A percentile compares a stretch with the other conserved stretches of the same genome.
These are phyloP conservation scores for Phialophora verrucosa DNA, from an alignment of 2,329 filamentous ascomycete species.

Conservation along the genomic window DNA sequence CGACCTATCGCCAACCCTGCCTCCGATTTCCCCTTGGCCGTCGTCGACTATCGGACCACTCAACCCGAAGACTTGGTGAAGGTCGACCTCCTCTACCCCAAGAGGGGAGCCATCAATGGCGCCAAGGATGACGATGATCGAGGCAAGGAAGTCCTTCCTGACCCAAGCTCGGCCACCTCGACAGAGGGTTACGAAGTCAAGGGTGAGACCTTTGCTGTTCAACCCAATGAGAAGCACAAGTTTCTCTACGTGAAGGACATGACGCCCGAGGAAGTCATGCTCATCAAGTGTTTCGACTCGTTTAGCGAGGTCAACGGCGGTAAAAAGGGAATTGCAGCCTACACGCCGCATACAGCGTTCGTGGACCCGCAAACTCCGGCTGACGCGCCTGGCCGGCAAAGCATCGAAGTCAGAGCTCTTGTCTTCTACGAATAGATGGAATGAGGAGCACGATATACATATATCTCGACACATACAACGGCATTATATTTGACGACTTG, in stretches of 20 bases:
- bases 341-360: slow-evolving; percentile 63
- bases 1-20: slow-evolving; percentile 68
- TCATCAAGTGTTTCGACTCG: slow-evolving; percentile 64
- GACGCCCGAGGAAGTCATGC: slow-evolving; percentile 61
- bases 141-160: slow-evolving; percentile 63
- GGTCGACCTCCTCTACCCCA: slow-evolving; percentile 68
- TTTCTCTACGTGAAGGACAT: slow-evolving; percentile 73
- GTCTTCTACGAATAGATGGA: slow-evolving; percentile 64
- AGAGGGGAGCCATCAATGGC: slow-evolving; percentile 57
- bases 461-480: slow-evolving; percentile 1
- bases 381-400: slow-evolving; percentile 60
- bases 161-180: slow-evolving; percentile 53
- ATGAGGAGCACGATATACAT: slow-evolving; percentile 1
- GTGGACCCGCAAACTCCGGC: slow-evolving; percentile 60
- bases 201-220: slow-evolving; percentile 68
- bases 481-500: background rate
- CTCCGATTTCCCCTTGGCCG: slow-evolving; percentile 70
- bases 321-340: slow-evolving; percentile 52
- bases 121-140: slow-evolving; percentile 59
- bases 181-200: slow-evolving; percentile 66
- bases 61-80: slow-evolving; percentile 63
- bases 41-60: slow-evolving; percentile 69
- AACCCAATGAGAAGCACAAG: slow-evolving; percentile 62
- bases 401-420: slow-evolving; percentile 68
- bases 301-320: slow-evolving; percentile 47